Base-by-base conservation (phyloP, 2,329 filamentous ascomycete genomes). In the Cladophialophora bantiana region DNA sequence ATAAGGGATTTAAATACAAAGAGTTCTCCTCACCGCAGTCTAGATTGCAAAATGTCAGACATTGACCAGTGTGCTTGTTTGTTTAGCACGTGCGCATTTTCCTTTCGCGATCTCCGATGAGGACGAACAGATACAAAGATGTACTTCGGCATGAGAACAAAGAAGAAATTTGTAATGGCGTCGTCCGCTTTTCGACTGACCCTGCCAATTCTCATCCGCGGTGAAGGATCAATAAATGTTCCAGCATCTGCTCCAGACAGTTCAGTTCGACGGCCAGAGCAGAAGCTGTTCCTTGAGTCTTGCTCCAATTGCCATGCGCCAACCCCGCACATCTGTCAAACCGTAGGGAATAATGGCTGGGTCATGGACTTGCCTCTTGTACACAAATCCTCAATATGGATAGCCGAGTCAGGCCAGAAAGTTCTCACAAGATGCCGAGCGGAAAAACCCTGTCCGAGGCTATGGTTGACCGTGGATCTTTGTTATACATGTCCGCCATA, bases 401-500 rank as follows among this genome's bases (percentile, higher is more conserved):
- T 50, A 50, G 45, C 45, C 45, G 45, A 50, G 26, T 50, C 45
- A 26, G 45, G 45, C 45, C 45, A 50, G 45, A 50, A 26, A 20
- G 9, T 50, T 18, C 18, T 7, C 45, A 26, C 45, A 10, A 50
- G 45, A 50, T 50, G 45, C 45, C 45, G 45, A 50, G 45, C 45
- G 26, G 45, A 26, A 18, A 48, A n/a, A 48, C 26, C 45, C 45
- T 26, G 45, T 50, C 45, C 45, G 45, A 50, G 45, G 45, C 45
- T 50, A 50, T 50, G 18, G 20, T 9, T 26, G 18, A 13, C 45
- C 45, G 4, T 50, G 18, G 38, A n/a, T 26, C 10, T 50, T 13
- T 50, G 10, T 50, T 26, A 50, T 50, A 50, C 20, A 42, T 4
- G 45, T 4, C 10, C 45, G 12, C 9, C 45, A 12, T 10, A 12